Evolutionary conservation across 768 basidiomycete genomes (phyloP).

Genomic region (Naganishia vishniacii): DNA sequence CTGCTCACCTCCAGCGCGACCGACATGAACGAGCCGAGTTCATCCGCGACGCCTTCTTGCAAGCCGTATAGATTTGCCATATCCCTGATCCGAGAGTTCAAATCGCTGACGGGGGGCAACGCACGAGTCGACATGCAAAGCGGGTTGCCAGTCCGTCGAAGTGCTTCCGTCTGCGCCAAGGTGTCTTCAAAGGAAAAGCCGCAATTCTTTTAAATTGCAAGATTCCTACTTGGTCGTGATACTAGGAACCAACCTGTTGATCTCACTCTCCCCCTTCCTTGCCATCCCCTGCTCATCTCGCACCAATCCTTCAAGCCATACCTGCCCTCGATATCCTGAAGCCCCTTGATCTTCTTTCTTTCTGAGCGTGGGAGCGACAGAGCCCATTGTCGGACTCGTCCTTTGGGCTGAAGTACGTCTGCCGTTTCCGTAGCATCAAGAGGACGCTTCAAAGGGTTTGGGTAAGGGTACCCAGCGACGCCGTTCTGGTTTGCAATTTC

Average conservation of each 20-base stretch:
- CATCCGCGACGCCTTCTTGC: conserved; percentile 8
- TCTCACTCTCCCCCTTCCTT: conserved; percentile 21
- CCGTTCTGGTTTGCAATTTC: background rate
- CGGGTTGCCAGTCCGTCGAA: conserved; percentile 10
- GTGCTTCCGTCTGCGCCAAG: conserved; percentile 2
- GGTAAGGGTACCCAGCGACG: background rate
- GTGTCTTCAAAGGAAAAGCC: background rate
- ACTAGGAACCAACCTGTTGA: conserved; percentile 24
- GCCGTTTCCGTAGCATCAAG: conserved; percentile 7
- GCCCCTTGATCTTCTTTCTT: conserved; percentile 7
- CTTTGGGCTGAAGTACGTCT: conserved; percentile 19
- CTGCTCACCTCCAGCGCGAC: conserved; percentile 15
- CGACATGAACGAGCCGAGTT: conserved; percentile 11
- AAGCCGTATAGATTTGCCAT: conserved; percentile 9
- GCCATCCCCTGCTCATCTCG: conserved; percentile 29
- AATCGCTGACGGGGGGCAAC: background rate
- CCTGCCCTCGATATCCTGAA: conserved; percentile 13
- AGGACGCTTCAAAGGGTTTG: conserved; percentile 13
- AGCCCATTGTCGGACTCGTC: conserved; percentile 24
- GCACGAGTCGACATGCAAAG: conserved; percentile 8
- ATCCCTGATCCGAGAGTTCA: background rate
- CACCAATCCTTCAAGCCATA: conserved; percentile 18
- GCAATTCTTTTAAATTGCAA: too few species aligned
- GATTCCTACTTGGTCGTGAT: too few species aligned
- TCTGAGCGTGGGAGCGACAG: conserved; percentile 15